Percentiles rank a stretch among this genome's conserved stretches.
These are phyloP conservation scores for Samsoniella hepiali DNA, from an alignment of 2,329 filamentous ascomycete species.

Conservation along the genomic window DNA sequence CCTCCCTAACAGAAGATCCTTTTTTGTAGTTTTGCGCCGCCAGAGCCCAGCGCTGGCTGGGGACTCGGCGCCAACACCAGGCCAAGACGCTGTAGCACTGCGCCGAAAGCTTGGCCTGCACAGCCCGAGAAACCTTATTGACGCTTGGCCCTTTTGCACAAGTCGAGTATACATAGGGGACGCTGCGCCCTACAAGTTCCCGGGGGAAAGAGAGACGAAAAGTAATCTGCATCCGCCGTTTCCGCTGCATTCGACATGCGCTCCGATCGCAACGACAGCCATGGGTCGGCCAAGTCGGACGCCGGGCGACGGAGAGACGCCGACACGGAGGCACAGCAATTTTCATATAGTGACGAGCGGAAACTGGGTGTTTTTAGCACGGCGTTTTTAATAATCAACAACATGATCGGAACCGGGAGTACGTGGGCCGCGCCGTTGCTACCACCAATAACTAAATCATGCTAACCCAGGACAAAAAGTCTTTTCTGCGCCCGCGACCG, in stretches of 20 bases:
- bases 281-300: neutral
- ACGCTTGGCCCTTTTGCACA: neutral
- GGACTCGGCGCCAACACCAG: conserved; percentile 2
- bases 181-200: neutral
- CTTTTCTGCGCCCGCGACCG: conserved; percentile 53
- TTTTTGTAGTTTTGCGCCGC: neutral
- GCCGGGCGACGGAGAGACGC: too few species aligned
- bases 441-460: neutral
- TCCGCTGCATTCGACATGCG: neutral
- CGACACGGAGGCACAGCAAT: conserved; percentile 39
- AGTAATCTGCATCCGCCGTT: too few species aligned
- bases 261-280: neutral
- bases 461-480: conserved; percentile 30
- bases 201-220: neutral
- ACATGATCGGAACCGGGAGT: conserved; percentile 59
- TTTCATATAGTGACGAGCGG: conserved; percentile 38
- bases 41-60: neutral
- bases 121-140: neutral
- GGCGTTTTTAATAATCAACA: conserved; percentile 54
- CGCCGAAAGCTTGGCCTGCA: neutral
- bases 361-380: conserved; percentile 53
- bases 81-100: neutral
- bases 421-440: conserved; percentile 25
- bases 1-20: too few species aligned
- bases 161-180: neutral